Base-by-base conservation (phyloP, 805 yeast genomes). In the Metschnikowia borealis region DNA sequence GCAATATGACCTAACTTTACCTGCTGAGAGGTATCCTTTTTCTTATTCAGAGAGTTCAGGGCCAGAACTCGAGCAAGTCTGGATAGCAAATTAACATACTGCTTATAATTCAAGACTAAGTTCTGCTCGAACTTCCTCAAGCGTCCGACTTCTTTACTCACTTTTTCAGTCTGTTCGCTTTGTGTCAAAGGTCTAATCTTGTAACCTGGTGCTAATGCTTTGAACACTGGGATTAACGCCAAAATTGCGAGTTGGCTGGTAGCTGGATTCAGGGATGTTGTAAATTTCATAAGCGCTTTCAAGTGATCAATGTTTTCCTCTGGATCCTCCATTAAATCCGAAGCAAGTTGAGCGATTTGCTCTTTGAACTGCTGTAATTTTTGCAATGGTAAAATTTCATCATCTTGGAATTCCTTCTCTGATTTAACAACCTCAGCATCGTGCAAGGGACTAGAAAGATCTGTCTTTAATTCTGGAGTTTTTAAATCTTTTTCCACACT, bases 141-240 rank as follows among this genome's bases (percentile, higher is more conserved):
- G 60, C 78, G 81, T 15, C 87, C 85, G 33, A 94, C 86, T 18
- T 94, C 99, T 62, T 79, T 87, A 13, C 91, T 73, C 3, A 89
- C 96, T 59, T 83, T 88, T 60, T 89, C 96, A 53, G 81, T 79
- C 65, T 82, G 82, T 66, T 92, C 98, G 0, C 80, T 68, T 15
- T 89, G 97, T 2, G 89, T 77, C 47, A 94, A 73, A 2, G 95
- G 86, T 63, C 96, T 78, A 47, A 92, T 89, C 53, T 84, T 80
- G 67, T 92, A 92, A 6, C 94, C 85, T 1, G 99, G 99, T 1
- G 94, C 83, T 43, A 94, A 79, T 49, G 85, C 79, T 59, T 88
- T 89, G 75, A 89, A 89, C 3, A 89, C 87, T 0, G 95, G 89
- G 2, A 89, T 85, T 53, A 91, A 75, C 0, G 98, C 85, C 54